Conservation (phyloP, 163 green algal species). For the Prototheca wickerhamii region DNA sequence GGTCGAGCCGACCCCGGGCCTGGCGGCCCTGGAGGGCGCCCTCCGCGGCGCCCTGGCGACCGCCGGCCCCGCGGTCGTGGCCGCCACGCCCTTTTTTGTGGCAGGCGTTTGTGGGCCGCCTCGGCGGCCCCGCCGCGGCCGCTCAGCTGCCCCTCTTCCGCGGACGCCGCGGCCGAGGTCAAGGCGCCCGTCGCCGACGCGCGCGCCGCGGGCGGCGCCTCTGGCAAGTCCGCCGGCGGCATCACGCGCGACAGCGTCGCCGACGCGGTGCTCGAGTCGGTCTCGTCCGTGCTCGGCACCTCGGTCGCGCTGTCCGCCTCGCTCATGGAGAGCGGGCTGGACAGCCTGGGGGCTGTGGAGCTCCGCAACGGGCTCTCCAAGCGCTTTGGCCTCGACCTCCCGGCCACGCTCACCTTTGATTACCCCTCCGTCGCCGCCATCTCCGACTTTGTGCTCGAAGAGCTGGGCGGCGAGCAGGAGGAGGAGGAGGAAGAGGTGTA, state of each 20-base stretch:
- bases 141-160: neutral
- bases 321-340: constrained; percentile 45
- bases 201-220: no score
- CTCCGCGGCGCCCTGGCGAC: neutral
- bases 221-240: no score
- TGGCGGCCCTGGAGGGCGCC: constrained; percentile 23
- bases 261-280: neutral
- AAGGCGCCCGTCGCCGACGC: neutral
- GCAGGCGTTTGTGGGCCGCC: constrained; percentile 12
- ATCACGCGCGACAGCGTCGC: neutral
- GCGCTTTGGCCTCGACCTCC: constrained; percentile 41
- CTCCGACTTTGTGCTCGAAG: constrained; percentile 15
- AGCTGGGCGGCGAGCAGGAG: neutral
- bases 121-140: neutral
- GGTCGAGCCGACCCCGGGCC: constrained; percentile 38
- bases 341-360: constrained; percentile 43
- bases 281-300: constrained; percentile 14
- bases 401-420: constrained; percentile 74
- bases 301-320: constrained; percentile 14
- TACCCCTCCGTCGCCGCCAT: constrained; percentile 59
- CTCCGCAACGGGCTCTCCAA: constrained; percentile 33
- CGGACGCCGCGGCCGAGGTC: neutral
- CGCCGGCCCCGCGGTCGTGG: constrained; percentile 5
- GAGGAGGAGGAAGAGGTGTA: neutral
- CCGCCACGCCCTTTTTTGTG: constrained; percentile 23